Base-by-base conservation (phyloP, 192 early-diverging fungal genomes). In the Radiomyces spectabilis region DNA sequence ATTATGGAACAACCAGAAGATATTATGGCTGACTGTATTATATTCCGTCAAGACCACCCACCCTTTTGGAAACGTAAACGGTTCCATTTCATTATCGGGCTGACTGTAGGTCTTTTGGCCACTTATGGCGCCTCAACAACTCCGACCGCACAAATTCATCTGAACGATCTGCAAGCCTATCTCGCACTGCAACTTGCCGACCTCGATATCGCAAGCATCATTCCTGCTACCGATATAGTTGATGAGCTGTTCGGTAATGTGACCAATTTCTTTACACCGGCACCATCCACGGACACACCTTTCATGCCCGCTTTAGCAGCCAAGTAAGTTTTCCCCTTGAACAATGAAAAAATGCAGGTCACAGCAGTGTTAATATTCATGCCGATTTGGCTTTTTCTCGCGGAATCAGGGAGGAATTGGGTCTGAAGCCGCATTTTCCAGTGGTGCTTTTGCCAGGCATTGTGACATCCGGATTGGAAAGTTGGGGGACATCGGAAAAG, bases 401-500 rank as follows among this genome's bases (percentile, higher is more conserved):
- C n/a, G n/a, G n/a, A n/a, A n/a, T n/a, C n/a, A 51, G 69, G 52
- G 37, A 79, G 43, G 30, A 72, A 61, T 44, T 79, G 67, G 41
- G 54, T 48, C 46, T 68, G 9, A 51, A 61, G 26, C 51, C 61
- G 8, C 61, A 51, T 41, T 75, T 71, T 47, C 83, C 84, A 41
- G 88, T 95, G 0, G 77, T 91, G 0, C 56, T 95, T 47, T 84
- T 95, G 10, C 93, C 93, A 0, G 93, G 93, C 7, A 91, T 94
- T 54, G 85, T 91, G 6, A 88, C 87, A 0, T 86, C 91, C 5
- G 90, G 87, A 1, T 70, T 95, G 19, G 92, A 94, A 67, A 90
- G 86, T 53, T 95, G 92, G 92, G 87, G 85, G 35, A 86, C 84
- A 4, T 62, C 72, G 5, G 77, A 78, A 53, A 93, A 89, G 50